Percentiles rank a stretch among this genome's conserved stretches.
Evolutionary conservation across 1,139 yeast genomes (phyloP).

Genomic region (Magnusiomyces ingens): DNA sequence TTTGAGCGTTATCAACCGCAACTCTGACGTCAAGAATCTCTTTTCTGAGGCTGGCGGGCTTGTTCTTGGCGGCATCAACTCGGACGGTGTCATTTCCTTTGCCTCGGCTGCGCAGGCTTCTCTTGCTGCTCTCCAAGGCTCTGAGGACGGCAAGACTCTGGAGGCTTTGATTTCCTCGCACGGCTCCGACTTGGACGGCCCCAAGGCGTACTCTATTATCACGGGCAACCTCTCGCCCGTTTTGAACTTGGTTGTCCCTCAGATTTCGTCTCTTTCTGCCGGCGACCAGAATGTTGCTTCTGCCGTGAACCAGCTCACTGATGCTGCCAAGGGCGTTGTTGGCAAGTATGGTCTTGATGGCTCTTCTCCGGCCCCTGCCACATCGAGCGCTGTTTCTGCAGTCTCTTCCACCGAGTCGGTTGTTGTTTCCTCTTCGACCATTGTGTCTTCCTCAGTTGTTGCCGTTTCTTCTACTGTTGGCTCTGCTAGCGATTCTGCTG

Average conservation of each 20-base stretch:
- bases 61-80: conserved; percentile 18
- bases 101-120: conserved; percentile 16
- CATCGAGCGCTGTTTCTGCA: conserved; percentile 3
- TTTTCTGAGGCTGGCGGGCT: conserved; percentile 15
- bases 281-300: conserved; percentile 14
- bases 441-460: background rate
- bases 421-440: conserved; percentile 23
- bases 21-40: conserved; percentile 15
- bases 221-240: conserved; percentile 15
- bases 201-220: conserved; percentile 16
- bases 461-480: background rate
- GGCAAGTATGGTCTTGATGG: conserved; percentile 8
- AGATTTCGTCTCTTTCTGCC: conserved; percentile 16
- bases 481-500: background rate
- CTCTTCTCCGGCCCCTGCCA: conserved; percentile 7
- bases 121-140: conserved; percentile 16
- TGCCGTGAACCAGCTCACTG: conserved; percentile 14
- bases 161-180: conserved; percentile 11
- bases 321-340: conserved; percentile 11
- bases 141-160: conserved; percentile 15
- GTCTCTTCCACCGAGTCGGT: conserved; percentile 19
- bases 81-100: conserved; percentile 14
- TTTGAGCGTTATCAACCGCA: conserved; percentile 14
- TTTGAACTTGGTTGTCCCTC: conserved; percentile 13
- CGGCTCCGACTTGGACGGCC: conserved; percentile 15